Evolutionary conservation across 176 grass and related monocot species (phyloP), one percentile per base, ranked within the genome.

Genomic region (Musa troglodytarum): DNA sequence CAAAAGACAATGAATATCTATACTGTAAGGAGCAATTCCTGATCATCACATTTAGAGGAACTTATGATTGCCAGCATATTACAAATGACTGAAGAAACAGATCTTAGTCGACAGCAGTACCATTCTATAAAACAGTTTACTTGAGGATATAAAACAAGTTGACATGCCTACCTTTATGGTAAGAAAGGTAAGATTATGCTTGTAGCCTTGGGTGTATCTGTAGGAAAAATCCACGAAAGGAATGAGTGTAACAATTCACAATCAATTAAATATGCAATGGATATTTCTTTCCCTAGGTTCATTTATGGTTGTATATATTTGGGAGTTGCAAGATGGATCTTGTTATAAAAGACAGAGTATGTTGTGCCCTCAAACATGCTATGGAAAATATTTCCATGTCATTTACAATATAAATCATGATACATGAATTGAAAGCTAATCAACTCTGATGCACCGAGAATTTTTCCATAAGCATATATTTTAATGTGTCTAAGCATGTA

Each of bases 121-220:
- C 34, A 43, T 43, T 43, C 34, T 43, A 43, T n/a, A 64, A 0
- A 3, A 26, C 1, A 2, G 10, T 11, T 28, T 28, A 28, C 26
- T 28, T 5, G 9, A 19, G 13, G 66, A 49, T 69, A 50, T 2
- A 20, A 77, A 53, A 23, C 9, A 28, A 26, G 10, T 55, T 54
- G 9, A 12, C 53, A 56, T 17, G 1, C 64, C 2, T 71, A 91
- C 95, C 95, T 98, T 98, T 78, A 98, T 76, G 76, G 95, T 98
- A 73, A 89, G 82, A 79, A 93, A 98, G 63, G 82, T 91, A 50
- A 98, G 90, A 23, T 78, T 82, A 69, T 87, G 81, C 13, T 80
- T 69, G 78, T 98, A 98, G 66, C 78, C 95, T 85, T 98, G 88
- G 54, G 82, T 87, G 84, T 91, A 98, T 77, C 95, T 98, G 84